Base-by-base conservation (phyloP, 345 rosid genomes). In the Arabis hirsuta region DNA sequence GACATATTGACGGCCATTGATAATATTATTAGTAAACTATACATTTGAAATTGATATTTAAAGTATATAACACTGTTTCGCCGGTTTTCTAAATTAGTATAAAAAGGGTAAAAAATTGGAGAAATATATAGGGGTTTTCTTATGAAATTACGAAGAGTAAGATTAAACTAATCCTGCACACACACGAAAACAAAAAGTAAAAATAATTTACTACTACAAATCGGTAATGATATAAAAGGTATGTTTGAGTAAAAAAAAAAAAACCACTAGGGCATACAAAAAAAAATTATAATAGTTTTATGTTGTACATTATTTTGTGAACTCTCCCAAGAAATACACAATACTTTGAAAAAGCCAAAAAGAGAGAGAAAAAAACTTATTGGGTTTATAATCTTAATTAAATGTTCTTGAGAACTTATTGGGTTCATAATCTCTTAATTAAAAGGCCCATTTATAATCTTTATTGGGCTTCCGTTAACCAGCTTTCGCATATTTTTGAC, bases 1-100 rank as follows among this genome's bases (percentile, higher is more conserved):
- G 36, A 73, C 60, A 41, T 39, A 12, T 55, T 65, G 67, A 27
- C 39, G 78, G 67, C 67, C 41, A 39, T 39, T 56, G 34, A 73
- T 58, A 42, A 39, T 48, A 65, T 41, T 58, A 27, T 73, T 46
- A 36, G 5, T 14, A 63, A 31, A 11, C 0, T 6, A 7, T 34
- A 43, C n/a, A 62, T 26, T 19, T 61, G 31, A 60, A 50, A 31
- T 7, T 2, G 27, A 50, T 70, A 24, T 59, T 1, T 22, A n/a
- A 22, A 46, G 10, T 56, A 5, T 12, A 54, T 41, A 31, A 7
- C 38, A 55, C 11, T 19, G 12, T 22, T 45, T 46, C 11, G 65
- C 19, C 55, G 16, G 47, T 2, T 68, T 29, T 20, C 8, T 0
- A 56, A 12, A 31, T 44, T 46, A 5, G 12, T n/a, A 13, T 46